A percentile compares a stretch with the other conserved stretches of the same genome.
Conservation (phyloP, 345 rosid species). For the thale cress (Arabidopsis thaliana) region TAIR10.1 NC_003075.7:4198001-4198500, state of each 20-base stretch:
- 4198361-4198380: slow-evolving; percentile 75
- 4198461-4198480: slow-evolving; percentile 50
- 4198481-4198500: slow-evolving; percentile 65
- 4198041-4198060: slow-evolving; percentile 58
- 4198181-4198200: slow-evolving; percentile 73
- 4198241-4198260: slow-evolving; percentile 69
- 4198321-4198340: slow-evolving; percentile 64
- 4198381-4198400: slow-evolving; percentile 74
- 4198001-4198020: slow-evolving; percentile 52
- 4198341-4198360: slow-evolving; percentile 60
- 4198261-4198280: slow-evolving; percentile 68
- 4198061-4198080: slow-evolving; percentile 53
- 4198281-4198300: slow-evolving; percentile 74
- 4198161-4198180: slow-evolving; percentile 80
- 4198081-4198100: slow-evolving; percentile 61
- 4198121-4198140: slow-evolving; percentile 67
- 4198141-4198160: slow-evolving; percentile 85
- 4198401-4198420: slow-evolving; percentile 63
- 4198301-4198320: slow-evolving; percentile 81
- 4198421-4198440: slow-evolving; percentile 69
- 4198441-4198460: slow-evolving; percentile 63
- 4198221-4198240: slow-evolving; percentile 78
- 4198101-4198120: slow-evolving; percentile 53
- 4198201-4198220: slow-evolving; percentile 68
- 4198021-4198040: slow-evolving; percentile 59